phyloP scores from a whole-genome alignment of 257 asterid genomes.

The Ajuga chamaepitys region DNA sequence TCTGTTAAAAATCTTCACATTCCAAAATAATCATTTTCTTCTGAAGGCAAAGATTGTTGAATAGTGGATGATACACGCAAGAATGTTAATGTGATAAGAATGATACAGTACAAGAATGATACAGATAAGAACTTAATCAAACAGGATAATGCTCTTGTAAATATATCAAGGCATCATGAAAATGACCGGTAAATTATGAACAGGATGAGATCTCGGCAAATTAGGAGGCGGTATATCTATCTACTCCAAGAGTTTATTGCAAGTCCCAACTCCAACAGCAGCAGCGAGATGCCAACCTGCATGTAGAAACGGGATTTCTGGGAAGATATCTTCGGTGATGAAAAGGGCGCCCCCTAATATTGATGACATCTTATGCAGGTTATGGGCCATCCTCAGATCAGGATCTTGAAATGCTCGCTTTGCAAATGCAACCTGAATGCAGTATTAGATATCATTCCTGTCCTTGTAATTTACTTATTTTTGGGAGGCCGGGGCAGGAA shows the following conservation, averaged over 20 bases:
- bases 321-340: slow-evolving; percentile 59
- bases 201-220: slow-evolving; percentile 42
- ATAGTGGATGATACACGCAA: background rate
- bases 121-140: background rate
- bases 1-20: background rate
- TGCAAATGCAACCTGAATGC: slow-evolving; percentile 71
- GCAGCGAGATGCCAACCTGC: slow-evolving; percentile 98
- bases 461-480: too few relatives aligned
- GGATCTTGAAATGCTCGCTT: slow-evolving; percentile 81
- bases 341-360: slow-evolving; percentile 79
- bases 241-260: slow-evolving; percentile 74
- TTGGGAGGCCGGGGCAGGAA: too few relatives aligned
- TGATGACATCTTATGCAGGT: slow-evolving; percentile 77
- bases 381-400: slow-evolving; percentile 58
- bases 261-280: slow-evolving; percentile 80
- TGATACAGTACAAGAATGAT: background rate
- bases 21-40: background rate
- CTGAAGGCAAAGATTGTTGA: background rate
- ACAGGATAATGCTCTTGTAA: background rate
- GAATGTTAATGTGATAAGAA: background rate
- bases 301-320: slow-evolving; percentile 72
- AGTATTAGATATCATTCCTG: background rate
- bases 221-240: slow-evolving; percentile 12
- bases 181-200: background rate
- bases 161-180: background rate